These are phyloP conservation scores for Auriculariales sp. DNA, from an alignment of 768 basidiomycete species.

Conservation along the genomic window DNA sequence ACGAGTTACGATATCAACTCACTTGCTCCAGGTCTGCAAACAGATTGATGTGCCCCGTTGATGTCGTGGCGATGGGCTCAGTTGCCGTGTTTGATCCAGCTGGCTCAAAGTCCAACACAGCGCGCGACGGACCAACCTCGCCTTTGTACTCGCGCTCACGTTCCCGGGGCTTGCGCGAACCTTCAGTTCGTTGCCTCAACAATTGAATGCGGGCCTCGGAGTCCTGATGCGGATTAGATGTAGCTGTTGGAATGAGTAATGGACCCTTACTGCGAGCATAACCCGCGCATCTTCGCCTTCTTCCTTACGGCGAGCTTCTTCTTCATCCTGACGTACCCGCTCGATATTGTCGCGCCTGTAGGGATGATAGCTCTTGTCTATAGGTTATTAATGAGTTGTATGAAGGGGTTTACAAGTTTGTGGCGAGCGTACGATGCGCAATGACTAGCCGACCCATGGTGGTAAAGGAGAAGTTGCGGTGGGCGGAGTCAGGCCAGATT, in stretches of 20 bases:
- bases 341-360: slow-evolving; percentile 78
- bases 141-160: slow-evolving; percentile 6
- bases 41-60: slow-evolving; percentile 61
- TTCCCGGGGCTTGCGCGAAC: slow-evolving; percentile 16
- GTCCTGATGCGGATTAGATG: slow-evolving; percentile 31
- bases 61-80: slow-evolving; percentile 6
- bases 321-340: slow-evolving; percentile 66
- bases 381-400: too few species aligned
- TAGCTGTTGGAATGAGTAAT: neutral
- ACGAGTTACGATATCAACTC: slow-evolving; percentile 6
- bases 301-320: slow-evolving; percentile 53
- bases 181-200: slow-evolving; percentile 43
- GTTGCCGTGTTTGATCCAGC: neutral
- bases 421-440: slow-evolving; percentile 36
- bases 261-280: slow-evolving; percentile 45
- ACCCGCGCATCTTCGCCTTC: slow-evolving; percentile 57
- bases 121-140: slow-evolving; percentile 16
- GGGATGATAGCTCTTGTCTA: slow-evolving; percentile 74
- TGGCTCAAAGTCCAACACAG: neutral
- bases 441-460: slow-evolving; percentile 77
- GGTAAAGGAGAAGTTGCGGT: too few species aligned
- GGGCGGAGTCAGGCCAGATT: too few species aligned
- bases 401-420: too few species aligned
- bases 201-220: slow-evolving; percentile 62
- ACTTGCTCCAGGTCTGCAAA: slow-evolving; percentile 75